Evolutionary conservation across 768 basidiomycete genomes (phyloP), one percentile per base, ranked within the genome.

Genomic region (Boletus rubropictus): DNA sequence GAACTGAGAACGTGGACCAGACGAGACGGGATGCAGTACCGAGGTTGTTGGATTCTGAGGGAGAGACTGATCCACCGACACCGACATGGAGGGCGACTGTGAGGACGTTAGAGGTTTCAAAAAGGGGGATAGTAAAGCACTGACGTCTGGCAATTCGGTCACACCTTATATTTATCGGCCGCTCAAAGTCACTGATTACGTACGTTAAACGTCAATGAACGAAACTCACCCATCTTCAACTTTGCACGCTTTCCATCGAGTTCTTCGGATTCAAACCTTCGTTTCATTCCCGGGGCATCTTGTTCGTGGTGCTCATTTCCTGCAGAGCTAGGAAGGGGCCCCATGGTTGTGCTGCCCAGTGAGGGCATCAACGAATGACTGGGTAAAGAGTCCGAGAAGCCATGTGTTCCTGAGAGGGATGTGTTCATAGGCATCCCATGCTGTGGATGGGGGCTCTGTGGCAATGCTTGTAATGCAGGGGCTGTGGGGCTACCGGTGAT

Each of bases 191-290:
- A 54, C 47, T 27, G 33, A 61, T 59, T 64, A 57, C 52, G 55
- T 53, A 56, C 42, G 35, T 29, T 52, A 44, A 54, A 61, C 47
- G 39, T 58, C 40, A 64, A 58, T 39, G 55, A 54, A 56, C 36
- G 25, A 50, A 47, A 60, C 79, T 62, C 52, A 85, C 88, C 85
- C 56, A 76, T 86, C 69, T 81, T 89, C 65, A 82, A 77, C 56
- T 84, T 77, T 40, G 68, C 80, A 56, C 88, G 77, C 64, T 91
- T 91, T 39, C 68, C 73, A 39, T 86, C 83, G 24, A 66, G 67
- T 49, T 86, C 84, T 43, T 81, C 82, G 15, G 73, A 72, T 39
- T 82, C 81, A 52, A 84, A 68, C 63, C 88, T 89, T 51, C 88
- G 75, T 62, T 90, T 91, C 52, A 81, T 72, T 15, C 75, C 78